Evolutionary conservation across 805 yeast genomes (phyloP), one percentile per base, ranked within the genome.

Genomic region (Candida ponderosae): DNA sequence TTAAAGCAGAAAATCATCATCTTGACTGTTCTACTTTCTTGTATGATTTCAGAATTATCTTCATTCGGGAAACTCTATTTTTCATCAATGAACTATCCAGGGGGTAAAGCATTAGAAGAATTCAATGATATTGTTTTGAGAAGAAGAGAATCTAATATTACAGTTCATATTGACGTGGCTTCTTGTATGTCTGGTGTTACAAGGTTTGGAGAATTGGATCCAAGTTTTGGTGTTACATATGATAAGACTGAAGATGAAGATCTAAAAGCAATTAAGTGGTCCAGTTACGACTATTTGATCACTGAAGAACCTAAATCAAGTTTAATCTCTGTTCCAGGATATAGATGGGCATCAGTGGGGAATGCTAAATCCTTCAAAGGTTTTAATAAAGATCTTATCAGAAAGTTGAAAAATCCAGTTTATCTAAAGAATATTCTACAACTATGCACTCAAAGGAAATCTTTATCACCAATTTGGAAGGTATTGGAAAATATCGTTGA

Each of bases 181-280:
- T 71, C 90, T 0, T 85, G 95, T 50, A 87, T 86, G 93, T 77
- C 90, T 1, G 97, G 97, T 8, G 80, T 79, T 4, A 74, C 89
- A 3, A 66, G 75, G 36, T 90, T 90, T 60, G 80, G 80, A 0
- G 81, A 88, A 51, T 46, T 82, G 5, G 18, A 31, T 3, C 48
- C 58, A 30, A 34, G 44, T 5, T 33, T 51, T 21, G 51, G 53
- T 29, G 53, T 71, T 31, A 54, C 41, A 9, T 90, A 86, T 52
- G 96, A 90, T 57, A 87, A 81, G 52, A 74, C 93, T 0, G 97
- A 90, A 53, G 63, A 69, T 34, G 43, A 43, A 3, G 49, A 45
- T 0, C 56, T 44, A 4, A 54, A 83, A 32, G 37, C 39, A 13
- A 46, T 45, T 1, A 37, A 59, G n/a, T 76, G 81, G 79, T 48